Evolutionary conservation across 768 basidiomycete species (phyloP), one percentile per base, ranked within the genome.

Genomic region (Holtermannia corniformis): DNA sequence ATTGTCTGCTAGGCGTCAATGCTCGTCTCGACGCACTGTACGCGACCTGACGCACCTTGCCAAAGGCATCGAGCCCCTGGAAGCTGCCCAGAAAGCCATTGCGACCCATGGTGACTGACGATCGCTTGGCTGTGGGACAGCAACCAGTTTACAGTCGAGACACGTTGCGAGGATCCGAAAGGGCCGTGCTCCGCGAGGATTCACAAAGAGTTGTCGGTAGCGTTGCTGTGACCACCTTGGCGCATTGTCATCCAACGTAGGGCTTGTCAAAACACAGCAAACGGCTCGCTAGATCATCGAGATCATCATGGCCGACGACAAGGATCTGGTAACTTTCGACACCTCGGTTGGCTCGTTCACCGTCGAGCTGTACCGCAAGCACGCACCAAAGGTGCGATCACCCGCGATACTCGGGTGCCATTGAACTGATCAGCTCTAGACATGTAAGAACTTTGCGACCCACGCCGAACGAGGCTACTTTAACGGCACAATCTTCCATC

Each of bases 61-160:
- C 95, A 78, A 99, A 99, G 74, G 95, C 95, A 78, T 99, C 95
- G 50, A 97, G 80, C 70, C 90, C 88, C 72, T 87, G 90, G 64
- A 97, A 64, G 42, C 55, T 64, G 32, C 72, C 72, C 53, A 75
- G 65, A 28, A 74, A 55, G 27, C 74, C 73, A 59, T 72, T 71
- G 11, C 67, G 55, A 32, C 71, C 73, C 73, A 74, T 75, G 27
- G 44, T 67, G 57, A 14, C 20, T n/a, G n/a, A n/a, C n/a, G n/a
- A n/a, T n/a, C n/a, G n/a, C n/a, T n/a, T n/a, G n/a, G n/a, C n/a
- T n/a, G n/a, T n/a, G n/a, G n/a, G n/a, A n/a, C n/a, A n/a, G n/a
- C n/a, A n/a, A n/a, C n/a, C n/a, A n/a, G n/a, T n/a, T n/a, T n/a
- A n/a, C n/a, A n/a, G n/a, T n/a, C n/a, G n/a, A n/a, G n/a, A n/a